These are phyloP conservation scores for Tripidium arundinaceum DNA, from an alignment of 202 grass and related monocot species.

Conservation along the genomic window DNA sequence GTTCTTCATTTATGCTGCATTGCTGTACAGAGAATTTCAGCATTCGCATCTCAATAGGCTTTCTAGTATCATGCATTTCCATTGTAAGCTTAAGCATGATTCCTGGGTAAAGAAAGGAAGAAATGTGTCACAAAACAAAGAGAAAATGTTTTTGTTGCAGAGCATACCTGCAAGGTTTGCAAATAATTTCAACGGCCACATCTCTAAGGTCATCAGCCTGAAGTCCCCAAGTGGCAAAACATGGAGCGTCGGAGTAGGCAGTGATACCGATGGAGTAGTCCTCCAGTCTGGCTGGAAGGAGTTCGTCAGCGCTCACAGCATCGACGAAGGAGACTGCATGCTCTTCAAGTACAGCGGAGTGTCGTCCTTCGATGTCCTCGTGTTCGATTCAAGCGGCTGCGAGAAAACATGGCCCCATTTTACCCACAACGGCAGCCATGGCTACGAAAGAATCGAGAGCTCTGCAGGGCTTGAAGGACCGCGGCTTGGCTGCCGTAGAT, in stretches of 20 bases:
- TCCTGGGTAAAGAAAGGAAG: not conserved
- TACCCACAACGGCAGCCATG: not conserved
- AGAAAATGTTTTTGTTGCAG: slow-evolving; percentile 8
- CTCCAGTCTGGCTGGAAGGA: slow-evolving; percentile 54
- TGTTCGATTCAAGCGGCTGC: slow-evolving; percentile 41
- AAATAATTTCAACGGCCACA: slow-evolving; percentile 47
- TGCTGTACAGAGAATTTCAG: too few species aligned
- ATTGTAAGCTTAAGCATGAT: not conserved
- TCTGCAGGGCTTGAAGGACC: not conserved
- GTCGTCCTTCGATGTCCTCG: slow-evolving; percentile 55
- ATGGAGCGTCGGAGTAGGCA: slow-evolving; percentile 37
- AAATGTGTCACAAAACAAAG: not conserved
- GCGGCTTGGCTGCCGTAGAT: not conserved
- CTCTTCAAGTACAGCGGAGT: slow-evolving; percentile 45
- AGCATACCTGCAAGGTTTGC: slow-evolving; percentile 47
- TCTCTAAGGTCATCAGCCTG: slow-evolving; percentile 36
- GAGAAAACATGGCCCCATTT: slow-evolving; percentile 22
- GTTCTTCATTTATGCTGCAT: not conserved
- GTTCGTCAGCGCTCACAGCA: slow-evolving; percentile 38
- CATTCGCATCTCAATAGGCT: not conserved
- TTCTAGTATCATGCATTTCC: not conserved
- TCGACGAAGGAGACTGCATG: slow-evolving; percentile 39
- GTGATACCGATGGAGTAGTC: not conserved
- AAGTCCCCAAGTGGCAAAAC: slow-evolving; percentile 27
- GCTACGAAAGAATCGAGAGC: not conserved